These are phyloP conservation scores for Samsoniella hepiali DNA, from an alignment of 2,329 filamentous ascomycete species.

Conservation along the genomic window DNA sequence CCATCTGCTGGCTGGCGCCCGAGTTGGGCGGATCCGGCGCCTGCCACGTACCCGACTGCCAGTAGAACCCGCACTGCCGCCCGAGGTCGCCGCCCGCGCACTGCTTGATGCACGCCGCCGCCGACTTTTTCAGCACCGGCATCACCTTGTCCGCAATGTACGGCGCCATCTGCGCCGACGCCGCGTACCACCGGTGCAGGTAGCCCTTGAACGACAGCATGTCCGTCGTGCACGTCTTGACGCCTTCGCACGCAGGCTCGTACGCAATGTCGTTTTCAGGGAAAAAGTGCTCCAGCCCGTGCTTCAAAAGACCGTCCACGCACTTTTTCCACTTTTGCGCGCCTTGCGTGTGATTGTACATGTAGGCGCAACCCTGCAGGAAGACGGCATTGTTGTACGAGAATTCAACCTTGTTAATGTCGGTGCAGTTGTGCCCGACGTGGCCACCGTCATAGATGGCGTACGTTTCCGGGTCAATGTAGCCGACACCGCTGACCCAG, in stretches of 20 bases:
- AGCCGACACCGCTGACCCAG: slow-evolving; percentile 54
- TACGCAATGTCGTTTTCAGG: slow-evolving; percentile 50
- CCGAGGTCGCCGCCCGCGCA: slow-evolving; percentile 50
- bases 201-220: slow-evolving; percentile 63
- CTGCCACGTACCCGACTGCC: slow-evolving; percentile 50
- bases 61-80: slow-evolving; percentile 53
- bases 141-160: slow-evolving; percentile 49
- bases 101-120: slow-evolving; percentile 51
- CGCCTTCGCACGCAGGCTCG: slow-evolving; percentile 58
- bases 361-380: slow-evolving; percentile 56
- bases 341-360: slow-evolving; percentile 56
- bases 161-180: slow-evolving; percentile 52
- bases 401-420: slow-evolving; percentile 55
- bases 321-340: slow-evolving; percentile 48
- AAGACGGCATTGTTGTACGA: slow-evolving; percentile 60
- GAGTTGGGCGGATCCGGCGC: slow-evolving; percentile 37
- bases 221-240: slow-evolving; percentile 57
- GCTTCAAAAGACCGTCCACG: slow-evolving; percentile 39
- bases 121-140: slow-evolving; percentile 50
- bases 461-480: slow-evolving; percentile 57
- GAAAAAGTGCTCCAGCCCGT: slow-evolving; percentile 49
- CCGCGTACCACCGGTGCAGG: slow-evolving; percentile 54
- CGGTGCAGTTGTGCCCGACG: slow-evolving; percentile 50
- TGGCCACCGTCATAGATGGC: slow-evolving; percentile 59
- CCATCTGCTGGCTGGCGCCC: slow-evolving; percentile 60